phyloP scores from a whole-genome alignment of 179 eudicot species.

The Drosera spatulata region DNA sequence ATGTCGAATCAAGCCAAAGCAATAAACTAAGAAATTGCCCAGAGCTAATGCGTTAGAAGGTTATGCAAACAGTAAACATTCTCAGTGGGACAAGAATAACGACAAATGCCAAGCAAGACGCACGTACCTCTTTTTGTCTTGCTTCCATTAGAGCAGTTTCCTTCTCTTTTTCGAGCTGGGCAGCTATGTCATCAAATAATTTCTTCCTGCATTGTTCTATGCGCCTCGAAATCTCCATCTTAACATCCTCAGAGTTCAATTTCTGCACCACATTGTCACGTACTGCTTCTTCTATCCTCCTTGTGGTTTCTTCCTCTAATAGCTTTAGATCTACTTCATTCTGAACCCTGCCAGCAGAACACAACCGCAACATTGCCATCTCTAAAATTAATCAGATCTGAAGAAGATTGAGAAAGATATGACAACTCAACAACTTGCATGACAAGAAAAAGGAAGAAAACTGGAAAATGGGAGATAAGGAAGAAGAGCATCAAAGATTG shows the following conservation, averaged over 20 bases:
- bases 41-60: no score
- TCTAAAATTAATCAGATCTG: no score
- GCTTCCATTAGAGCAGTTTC: constrained; percentile 72
- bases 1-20: no score
- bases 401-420: no score
- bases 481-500: no score
- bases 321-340: constrained; percentile 68
- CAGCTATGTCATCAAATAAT: constrained; percentile 58
- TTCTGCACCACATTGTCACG: constrained; percentile 70
- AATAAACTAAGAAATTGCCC: no score
- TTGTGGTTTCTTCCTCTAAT: constrained; percentile 91
- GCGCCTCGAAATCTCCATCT: constrained; percentile 58
- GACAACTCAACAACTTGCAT: no score
- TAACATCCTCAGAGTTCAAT: constrained; percentile 56
- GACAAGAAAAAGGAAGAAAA: no score
- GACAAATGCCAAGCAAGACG: background rate
- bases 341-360: constrained; percentile 49
- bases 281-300: constrained; percentile 78
- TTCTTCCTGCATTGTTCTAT: constrained; percentile 66
- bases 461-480: no score
- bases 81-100: background rate
- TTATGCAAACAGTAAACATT: no score
- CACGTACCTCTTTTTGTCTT: constrained; percentile 64
- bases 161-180: constrained; percentile 87
- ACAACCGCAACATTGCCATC: constrained; percentile 16